These are phyloP conservation scores for Calocera viscosa DNA, from an alignment of 768 basidiomycete genomes.

Conservation along the genomic window DNA sequence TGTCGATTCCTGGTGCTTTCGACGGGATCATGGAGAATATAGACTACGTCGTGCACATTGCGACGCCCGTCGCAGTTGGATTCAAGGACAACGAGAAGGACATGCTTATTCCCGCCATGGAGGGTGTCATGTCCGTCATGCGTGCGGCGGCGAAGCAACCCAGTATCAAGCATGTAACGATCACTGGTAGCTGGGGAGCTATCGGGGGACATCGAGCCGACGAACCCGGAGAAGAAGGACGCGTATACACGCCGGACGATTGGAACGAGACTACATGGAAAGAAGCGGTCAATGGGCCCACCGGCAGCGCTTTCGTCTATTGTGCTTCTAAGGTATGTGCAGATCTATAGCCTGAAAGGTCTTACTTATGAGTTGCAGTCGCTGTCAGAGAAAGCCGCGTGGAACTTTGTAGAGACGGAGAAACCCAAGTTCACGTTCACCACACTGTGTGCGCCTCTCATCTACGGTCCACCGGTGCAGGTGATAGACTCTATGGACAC, in stretches of 20 bases:
- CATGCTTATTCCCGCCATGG: conserved; percentile 19
- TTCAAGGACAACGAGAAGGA: conserved; percentile 14
- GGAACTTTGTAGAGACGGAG: conserved; percentile 16
- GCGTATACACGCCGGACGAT: conserved; percentile 17
- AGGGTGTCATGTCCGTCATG: conserved; percentile 19
- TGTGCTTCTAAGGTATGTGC: background rate
- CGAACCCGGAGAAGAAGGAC: conserved; percentile 10
- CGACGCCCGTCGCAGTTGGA: background rate
- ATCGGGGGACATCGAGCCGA: conserved; percentile 13
- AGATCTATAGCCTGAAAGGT: background rate
- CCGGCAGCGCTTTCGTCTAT: background rate
- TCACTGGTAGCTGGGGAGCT: conserved; percentile 21
- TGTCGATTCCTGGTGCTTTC: conserved; percentile 11
- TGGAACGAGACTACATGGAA: conserved; percentile 18
- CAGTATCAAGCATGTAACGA: conserved; percentile 21
- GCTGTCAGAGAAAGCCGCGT: conserved; percentile 18
- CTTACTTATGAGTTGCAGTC: background rate
- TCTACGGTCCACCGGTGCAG: conserved; percentile 14
- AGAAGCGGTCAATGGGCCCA: conserved; percentile 8
- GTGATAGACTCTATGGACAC: conserved; percentile 5
- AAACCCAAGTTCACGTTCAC: conserved; percentile 17
- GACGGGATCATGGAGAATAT: conserved; percentile 9
- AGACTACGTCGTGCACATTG: background rate
- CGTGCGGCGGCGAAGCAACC: conserved; percentile 14
- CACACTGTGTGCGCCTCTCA: conserved; percentile 13